phyloP scores from a whole-genome alignment of 2,329 filamentous ascomycete species.

The Diaporthe capsici region DNA sequence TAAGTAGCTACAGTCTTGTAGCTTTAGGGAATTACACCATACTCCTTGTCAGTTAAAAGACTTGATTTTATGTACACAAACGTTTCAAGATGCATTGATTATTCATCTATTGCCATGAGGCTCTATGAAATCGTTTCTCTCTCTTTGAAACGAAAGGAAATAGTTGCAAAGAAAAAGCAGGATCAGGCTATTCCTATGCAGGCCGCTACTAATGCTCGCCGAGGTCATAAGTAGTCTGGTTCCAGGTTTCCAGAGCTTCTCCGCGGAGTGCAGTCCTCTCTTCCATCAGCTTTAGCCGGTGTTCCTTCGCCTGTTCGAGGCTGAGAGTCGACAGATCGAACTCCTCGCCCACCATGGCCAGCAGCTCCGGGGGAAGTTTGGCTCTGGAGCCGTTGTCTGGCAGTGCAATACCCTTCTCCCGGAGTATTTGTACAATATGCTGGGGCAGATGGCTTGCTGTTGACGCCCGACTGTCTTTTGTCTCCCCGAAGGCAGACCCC shows the following conservation, averaged over 20 bases:
- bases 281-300: conserved; percentile 42
- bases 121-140: too few species aligned
- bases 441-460: conserved; percentile 36
- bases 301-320: conserved; percentile 39
- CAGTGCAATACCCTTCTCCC: conserved; percentile 22
- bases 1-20: too few species aligned
- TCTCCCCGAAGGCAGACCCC: conserved; percentile 41
- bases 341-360: conserved; percentile 23
- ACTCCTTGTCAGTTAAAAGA: too few species aligned
- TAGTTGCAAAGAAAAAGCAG: too few species aligned
- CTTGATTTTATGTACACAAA: too few species aligned
- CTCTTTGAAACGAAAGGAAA: too few species aligned
- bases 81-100: too few species aligned
- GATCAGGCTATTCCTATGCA: too few species aligned
- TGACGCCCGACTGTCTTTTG: conserved; percentile 3
- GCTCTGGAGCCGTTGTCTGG: not conserved
- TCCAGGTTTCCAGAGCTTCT: not conserved
- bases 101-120: too few species aligned
- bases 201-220: too few species aligned
- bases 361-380: conserved; percentile 37
- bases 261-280: conserved; percentile 16
- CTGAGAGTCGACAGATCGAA: conserved; percentile 30
- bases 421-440: conserved; percentile 40
- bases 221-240: not conserved
- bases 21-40: too few species aligned